Conservation (phyloP, 129 eudicot genomes). For the Lonicera japonica region DNA sequence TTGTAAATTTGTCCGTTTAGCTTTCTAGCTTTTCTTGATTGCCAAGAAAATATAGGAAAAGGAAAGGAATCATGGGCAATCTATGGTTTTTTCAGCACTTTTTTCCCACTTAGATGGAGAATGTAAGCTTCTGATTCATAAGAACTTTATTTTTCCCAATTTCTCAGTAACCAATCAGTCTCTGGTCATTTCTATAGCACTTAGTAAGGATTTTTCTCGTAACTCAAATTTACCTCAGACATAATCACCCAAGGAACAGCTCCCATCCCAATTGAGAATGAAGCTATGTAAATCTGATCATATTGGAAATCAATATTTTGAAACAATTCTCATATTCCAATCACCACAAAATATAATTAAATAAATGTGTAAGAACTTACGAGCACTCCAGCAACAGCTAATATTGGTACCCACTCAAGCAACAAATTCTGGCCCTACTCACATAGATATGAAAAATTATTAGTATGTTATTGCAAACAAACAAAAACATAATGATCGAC, state of each 20-base stretch:
- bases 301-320: neutral
- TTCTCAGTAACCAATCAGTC: too few species aligned
- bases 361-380: conserved; percentile 10
- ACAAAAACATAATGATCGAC: neutral
- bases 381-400: conserved; percentile 80
- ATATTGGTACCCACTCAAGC: conserved; percentile 59
- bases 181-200: too few species aligned
- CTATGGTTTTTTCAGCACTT: too few species aligned
- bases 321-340: neutral
- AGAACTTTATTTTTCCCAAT: too few species aligned
- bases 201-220: neutral
- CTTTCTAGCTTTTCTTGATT: neutral
- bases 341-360: neutral
- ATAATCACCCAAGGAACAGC: conserved; percentile 91
- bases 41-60: neutral
- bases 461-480: neutral
- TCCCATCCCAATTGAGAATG: conserved; percentile 88
- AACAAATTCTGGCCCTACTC: conserved; percentile 42
- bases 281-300: conserved; percentile 41
- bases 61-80: too few species aligned
- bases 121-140: too few species aligned
- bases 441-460: conserved; percentile 9
- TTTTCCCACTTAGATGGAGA: too few species aligned
- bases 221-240: conserved; percentile 65
- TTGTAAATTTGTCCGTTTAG: too few species aligned